Evolutionary conservation across 345 rosid species (phyloP).

Genomic region (Gossypium raimondii): DNA sequence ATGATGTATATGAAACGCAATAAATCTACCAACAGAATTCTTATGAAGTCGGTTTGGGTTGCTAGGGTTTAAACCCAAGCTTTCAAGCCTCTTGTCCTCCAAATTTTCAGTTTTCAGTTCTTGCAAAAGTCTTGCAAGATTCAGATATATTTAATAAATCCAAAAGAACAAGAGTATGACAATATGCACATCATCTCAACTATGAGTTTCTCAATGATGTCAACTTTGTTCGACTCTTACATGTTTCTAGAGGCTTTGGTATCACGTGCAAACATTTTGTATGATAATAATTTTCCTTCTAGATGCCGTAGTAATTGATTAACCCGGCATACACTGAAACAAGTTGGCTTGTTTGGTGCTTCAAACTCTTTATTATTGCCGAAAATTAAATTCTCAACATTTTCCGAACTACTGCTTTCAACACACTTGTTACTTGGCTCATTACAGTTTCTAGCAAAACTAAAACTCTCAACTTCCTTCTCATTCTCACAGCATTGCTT

Average conservation of each 20-base stretch:
- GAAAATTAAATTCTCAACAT: conserved; percentile 23
- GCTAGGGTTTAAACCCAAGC: background rate
- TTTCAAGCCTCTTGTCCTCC: background rate
- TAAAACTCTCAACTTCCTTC: conserved; percentile 24
- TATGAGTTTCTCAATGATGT: background rate
- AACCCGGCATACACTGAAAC: conserved; percentile 59
- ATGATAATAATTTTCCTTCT: conserved; percentile 78
- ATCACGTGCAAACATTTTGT: conserved; percentile 90
- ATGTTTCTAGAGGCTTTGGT: conserved; percentile 86
- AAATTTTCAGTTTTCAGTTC: background rate
- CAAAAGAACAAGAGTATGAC: background rate
- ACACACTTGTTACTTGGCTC: conserved; percentile 30
- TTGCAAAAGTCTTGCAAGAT: background rate
- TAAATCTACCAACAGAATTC: background rate
- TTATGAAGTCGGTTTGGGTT: background rate
- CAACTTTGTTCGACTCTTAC: conserved; percentile 40
- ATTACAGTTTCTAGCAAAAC: conserved; percentile 18
- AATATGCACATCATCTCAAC: background rate
- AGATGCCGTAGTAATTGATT: conserved; percentile 67
- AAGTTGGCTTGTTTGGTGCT: conserved; percentile 42
- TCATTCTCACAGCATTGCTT: conserved; percentile 32
- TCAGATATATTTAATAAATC: background rate
- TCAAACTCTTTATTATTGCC: conserved; percentile 32
- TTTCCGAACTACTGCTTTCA: conserved; percentile 28
- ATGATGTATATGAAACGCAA: background rate